phyloP scores from a whole-genome alignment of 108 stramenopile species.

The Mayamaea pseudoterrestris region DNA sequence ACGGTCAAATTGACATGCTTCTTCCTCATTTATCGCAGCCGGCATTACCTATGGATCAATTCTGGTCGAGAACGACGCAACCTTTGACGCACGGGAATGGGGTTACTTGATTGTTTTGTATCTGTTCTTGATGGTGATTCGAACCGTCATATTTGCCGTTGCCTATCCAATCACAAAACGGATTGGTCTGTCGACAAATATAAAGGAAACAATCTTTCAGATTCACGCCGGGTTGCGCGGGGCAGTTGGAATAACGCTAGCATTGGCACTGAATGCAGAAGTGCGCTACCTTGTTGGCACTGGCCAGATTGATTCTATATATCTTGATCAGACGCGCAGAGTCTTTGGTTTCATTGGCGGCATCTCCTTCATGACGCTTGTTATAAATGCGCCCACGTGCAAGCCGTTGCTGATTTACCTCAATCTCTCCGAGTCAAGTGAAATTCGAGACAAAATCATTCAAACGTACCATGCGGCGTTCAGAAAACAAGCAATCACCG shows the following conservation, averaged over 20 bases:
- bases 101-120: slow-evolving; percentile 27
- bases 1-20: no score
- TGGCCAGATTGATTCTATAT: slow-evolving; percentile 5
- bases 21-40: no score
- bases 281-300: slow-evolving; percentile 5
- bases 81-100: slow-evolving; percentile 36
- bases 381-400: slow-evolving; percentile 39
- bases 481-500: slow-evolving; percentile 14
- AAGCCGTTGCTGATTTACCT: slow-evolving; percentile 39
- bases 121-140: slow-evolving; percentile 29
- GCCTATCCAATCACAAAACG: slow-evolving; percentile 36
- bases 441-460: slow-evolving; percentile 31
- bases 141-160: slow-evolving; percentile 23
- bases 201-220: slow-evolving; percentile 32
- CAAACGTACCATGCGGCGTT: slow-evolving; percentile 12
- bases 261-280: slow-evolving; percentile 29
- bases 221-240: slow-evolving; percentile 51
- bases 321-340: slow-evolving; percentile 8
- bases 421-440: slow-evolving; percentile 38
- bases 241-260: slow-evolving; percentile 28
- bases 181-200: slow-evolving; percentile 24
- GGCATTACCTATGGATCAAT: slow-evolving; percentile 26
- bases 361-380: slow-evolving; percentile 37
- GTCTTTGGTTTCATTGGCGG: slow-evolving; percentile 35
- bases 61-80: slow-evolving; percentile 8